Conservation (phyloP, 345 rosid genomes). For the Acer saccharum region DNA sequence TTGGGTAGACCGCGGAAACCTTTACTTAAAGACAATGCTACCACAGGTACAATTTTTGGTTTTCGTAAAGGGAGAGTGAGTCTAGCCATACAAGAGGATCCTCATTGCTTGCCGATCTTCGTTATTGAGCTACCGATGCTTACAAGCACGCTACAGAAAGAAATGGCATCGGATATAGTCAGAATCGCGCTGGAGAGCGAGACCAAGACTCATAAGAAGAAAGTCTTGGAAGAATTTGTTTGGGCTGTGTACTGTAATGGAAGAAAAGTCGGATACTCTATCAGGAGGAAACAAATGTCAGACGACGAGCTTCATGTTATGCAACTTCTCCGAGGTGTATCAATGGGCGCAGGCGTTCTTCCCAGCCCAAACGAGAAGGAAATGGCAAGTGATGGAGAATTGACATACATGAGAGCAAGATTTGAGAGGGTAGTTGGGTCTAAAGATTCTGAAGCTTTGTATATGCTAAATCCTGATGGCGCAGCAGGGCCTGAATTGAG, state of each 20-base stretch:
- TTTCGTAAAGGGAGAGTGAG: slow-evolving; percentile 79
- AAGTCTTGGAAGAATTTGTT: slow-evolving; percentile 81
- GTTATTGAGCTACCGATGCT: slow-evolving; percentile 89
- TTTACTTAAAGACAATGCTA: slow-evolving; percentile 74
- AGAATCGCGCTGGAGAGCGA: slow-evolving; percentile 91
- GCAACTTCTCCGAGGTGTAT: slow-evolving; percentile 82
- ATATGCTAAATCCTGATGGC: slow-evolving; percentile 97
- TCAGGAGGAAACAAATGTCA: slow-evolving; percentile 80
- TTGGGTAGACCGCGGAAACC: slow-evolving; percentile 74
- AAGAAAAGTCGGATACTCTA: slow-evolving; percentile 79
- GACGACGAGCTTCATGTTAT: slow-evolving; percentile 89
- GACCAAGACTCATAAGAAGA: slow-evolving; percentile 74
- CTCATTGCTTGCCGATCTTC: slow-evolving; percentile 75
- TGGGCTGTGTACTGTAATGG: slow-evolving; percentile 97
- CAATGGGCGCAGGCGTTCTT: slow-evolving; percentile 97
- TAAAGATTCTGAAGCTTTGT: slow-evolving; percentile 85
- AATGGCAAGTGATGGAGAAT: slow-evolving; percentile 49
- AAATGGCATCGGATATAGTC: slow-evolving; percentile 87
- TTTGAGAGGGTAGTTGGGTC: slow-evolving; percentile 89
- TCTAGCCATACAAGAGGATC: slow-evolving; percentile 93
- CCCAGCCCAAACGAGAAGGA: slow-evolving; percentile 70
- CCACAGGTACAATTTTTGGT: slow-evolving; percentile 85
- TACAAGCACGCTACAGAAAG: slow-evolving; percentile 70
- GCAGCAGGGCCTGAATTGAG: slow-evolving; percentile 86
- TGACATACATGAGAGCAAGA: slow-evolving; percentile 90